phyloP scores from a whole-genome alignment of 2,329 filamentous ascomycete genomes.

The Hymenoscyphus albidus region DNA sequence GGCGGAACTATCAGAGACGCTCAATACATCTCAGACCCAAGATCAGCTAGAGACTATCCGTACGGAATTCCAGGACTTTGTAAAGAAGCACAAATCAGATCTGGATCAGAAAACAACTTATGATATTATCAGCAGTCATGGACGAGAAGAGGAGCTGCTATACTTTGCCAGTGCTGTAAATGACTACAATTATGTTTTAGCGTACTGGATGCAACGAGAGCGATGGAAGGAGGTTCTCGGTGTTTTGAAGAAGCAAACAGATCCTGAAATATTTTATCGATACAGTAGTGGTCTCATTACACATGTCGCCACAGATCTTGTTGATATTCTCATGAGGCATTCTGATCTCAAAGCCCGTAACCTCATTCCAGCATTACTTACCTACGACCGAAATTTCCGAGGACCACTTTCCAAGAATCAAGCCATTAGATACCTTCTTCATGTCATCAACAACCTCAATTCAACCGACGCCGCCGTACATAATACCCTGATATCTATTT shows the following conservation, averaged over 20 bases:
- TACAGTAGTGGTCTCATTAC: constrained; percentile 97
- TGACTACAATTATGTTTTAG: constrained; percentile 91
- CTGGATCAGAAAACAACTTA: constrained; percentile 90
- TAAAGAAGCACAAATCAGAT: constrained; percentile 78
- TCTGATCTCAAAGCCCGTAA: constrained; percentile 77
- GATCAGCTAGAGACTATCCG: constrained; percentile 68
- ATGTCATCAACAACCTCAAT: constrained; percentile 82
- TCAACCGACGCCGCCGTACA: constrained; percentile 84
- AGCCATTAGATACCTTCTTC: constrained; percentile 88
- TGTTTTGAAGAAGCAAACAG: constrained; percentile 89
- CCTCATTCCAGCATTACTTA: constrained; percentile 87
- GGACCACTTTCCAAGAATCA: constrained; percentile 75
- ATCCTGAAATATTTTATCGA: constrained; percentile 90
- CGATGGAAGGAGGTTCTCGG: constrained; percentile 82
- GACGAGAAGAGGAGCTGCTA: constrained; percentile 85
- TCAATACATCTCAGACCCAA: constrained; percentile 66
- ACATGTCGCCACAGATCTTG: constrained; percentile 75
- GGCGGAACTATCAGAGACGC: constrained; percentile 70
- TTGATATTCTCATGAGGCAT: constrained; percentile 96
- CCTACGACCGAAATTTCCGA: constrained; percentile 78
- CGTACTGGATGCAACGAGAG: constrained; percentile 96
- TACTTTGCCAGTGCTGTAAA: constrained; percentile 85
- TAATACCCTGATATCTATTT: constrained; percentile 95
- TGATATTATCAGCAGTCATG: constrained; percentile 93
- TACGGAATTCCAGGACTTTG: constrained; percentile 83